A percentile compares a stretch with the other conserved stretches of the same genome.
These are phyloP conservation scores for Cordyceps javanica DNA, from an alignment of 2,329 filamentous ascomycete species.

Conservation along the genomic window DNA sequence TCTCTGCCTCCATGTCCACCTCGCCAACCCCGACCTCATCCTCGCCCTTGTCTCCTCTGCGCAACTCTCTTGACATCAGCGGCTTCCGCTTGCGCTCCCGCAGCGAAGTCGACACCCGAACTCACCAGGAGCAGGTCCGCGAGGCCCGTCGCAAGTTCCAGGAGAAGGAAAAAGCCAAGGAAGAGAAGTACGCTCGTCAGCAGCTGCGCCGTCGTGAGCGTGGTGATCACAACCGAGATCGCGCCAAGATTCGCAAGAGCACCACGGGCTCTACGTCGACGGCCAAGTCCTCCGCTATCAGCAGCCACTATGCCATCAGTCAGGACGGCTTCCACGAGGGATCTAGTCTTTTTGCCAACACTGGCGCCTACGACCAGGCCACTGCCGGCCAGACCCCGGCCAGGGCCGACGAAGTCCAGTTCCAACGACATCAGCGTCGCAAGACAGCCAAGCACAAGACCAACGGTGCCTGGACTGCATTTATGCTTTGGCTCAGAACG, in stretches of 20 bases:
- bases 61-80: constrained; percentile 50
- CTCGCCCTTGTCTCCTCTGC: constrained; percentile 44
- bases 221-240: constrained; percentile 45
- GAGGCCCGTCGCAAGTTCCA: constrained; percentile 58
- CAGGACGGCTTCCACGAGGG: constrained; percentile 27
- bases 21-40: constrained; percentile 23
- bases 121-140: constrained; percentile 51
- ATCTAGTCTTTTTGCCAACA: constrained; percentile 33
- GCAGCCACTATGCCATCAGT: constrained; percentile 18
- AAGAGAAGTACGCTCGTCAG: constrained; percentile 56
- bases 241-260: constrained; percentile 36
- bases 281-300: constrained; percentile 26
- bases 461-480: constrained; percentile 55
- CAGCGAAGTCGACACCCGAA: constrained; percentile 51
- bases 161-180: constrained; percentile 54
- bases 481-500: constrained; percentile 60
- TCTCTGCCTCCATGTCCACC: constrained; percentile 19
- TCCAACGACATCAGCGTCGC: constrained; percentile 36
- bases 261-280: constrained; percentile 27
- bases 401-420: constrained; percentile 37
- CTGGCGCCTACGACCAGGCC: constrained; percentile 14
- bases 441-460: constrained; percentile 53
- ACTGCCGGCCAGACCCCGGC: constrained; percentile 19
- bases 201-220: constrained; percentile 53
- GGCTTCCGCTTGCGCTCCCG: constrained; percentile 55